Percentiles rank a stretch among this genome's conserved stretches.
Conservation (phyloP, 2,329 filamentous ascomycete species). For the Diaporthe sp. region DNA sequence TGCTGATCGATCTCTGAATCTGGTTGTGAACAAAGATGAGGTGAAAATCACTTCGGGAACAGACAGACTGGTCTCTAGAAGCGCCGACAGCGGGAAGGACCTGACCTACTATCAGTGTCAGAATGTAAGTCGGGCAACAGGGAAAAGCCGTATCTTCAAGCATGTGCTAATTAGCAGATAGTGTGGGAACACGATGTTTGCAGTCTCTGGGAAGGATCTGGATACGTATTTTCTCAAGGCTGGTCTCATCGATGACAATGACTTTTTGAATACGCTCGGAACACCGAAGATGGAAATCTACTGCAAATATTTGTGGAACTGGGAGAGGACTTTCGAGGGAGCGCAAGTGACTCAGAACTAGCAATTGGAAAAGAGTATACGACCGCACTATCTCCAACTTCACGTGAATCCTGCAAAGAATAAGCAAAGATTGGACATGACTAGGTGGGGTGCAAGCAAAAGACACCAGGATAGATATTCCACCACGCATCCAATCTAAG, state of each 20-base stretch:
- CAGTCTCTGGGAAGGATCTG: neutral
- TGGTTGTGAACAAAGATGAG: conserved; percentile 22
- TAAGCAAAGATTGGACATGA: neutral
- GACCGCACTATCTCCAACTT: neutral
- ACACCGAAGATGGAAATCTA: conserved; percentile 27
- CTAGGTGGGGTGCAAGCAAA: neutral
- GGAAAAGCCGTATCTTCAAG: neutral
- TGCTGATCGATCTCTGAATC: conserved; percentile 31
- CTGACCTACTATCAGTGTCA: conserved; percentile 31
- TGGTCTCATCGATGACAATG: conserved; percentile 33
- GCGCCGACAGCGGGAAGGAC: conserved; percentile 31
- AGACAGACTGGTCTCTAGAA: conserved; percentile 31
- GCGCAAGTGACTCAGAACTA: conserved; percentile 14
- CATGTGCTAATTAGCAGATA: conserved; percentile 1
- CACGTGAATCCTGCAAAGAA: neutral
- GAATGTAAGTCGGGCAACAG: conserved; percentile 1
- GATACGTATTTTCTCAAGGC: conserved; percentile 25
- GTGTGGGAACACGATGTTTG: conserved; percentile 36
- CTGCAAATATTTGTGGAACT: conserved; percentile 21
- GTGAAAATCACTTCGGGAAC: conserved; percentile 23
- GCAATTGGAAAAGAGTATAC: neutral
- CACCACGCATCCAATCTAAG: neutral
- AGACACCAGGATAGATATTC: neutral
- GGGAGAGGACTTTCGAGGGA: conserved; percentile 34
- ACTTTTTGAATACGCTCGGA: conserved; percentile 22